Evolutionary conservation across 768 basidiomycete genomes (phyloP), one percentile per base, ranked within the genome.

Genomic region (Tricholoma sp.): DNA sequence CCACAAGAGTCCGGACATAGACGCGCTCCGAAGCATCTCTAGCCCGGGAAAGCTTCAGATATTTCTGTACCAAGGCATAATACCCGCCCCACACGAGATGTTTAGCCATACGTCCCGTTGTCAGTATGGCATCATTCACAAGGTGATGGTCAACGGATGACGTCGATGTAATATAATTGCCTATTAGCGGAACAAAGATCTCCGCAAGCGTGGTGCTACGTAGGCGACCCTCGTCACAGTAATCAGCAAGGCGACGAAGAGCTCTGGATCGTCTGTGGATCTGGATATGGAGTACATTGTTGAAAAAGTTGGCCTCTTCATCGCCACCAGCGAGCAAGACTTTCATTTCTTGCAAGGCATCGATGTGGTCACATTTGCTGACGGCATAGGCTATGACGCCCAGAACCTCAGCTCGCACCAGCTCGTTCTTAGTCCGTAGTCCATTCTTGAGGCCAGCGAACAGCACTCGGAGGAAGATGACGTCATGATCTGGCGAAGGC

Each of bases 291-390:
- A 89, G 83, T 49, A 98, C 84, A 70, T 99, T 99, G 76, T 87
- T 88, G 81, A 99, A 98, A 74, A 98, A 95, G 66, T 89, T 94
- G 32, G 93, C 94, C 70, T 99, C 96, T 50, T 90, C 87, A 66
- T 98, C 94, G 1, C 92, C 95, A 15, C 79, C 84, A 7, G 90
- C 91, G 32, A 98, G 79, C 6, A 98, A 72, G 10, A 85, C 78
- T 20, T 75, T 82, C 84, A 98, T 86, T 66, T 98, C 94, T 50
- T 83, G 84, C 28, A 98, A 70, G 2, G 80, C 69, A 0, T 73
- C 65, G 31, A 94, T 74, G 17, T 76, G 70, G 6, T 78, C 73
- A 61, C 89, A 90, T 58, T 79, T 82, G 34, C 77, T 73, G 6
- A 95, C 85, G 1, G 89, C 85, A 61, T 87, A 81, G 0, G 88